Percentiles rank a stretch among this genome's conserved stretches.
These are phyloP conservation scores for Falciphora oryzae DNA, from an alignment of 2,329 filamentous ascomycete genomes.

Conservation along the genomic window DNA sequence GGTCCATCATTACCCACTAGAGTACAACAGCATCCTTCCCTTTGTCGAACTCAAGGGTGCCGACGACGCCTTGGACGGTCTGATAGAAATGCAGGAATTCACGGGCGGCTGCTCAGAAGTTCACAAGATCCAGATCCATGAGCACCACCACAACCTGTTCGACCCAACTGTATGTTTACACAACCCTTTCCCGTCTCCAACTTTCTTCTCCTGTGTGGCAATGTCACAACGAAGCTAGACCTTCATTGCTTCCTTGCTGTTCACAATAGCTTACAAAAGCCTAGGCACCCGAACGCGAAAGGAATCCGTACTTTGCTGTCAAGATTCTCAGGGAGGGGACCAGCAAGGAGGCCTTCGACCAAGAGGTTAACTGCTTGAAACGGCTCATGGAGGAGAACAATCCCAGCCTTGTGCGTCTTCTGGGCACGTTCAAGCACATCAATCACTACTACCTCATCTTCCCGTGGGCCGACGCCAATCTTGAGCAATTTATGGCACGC, in stretches of 20 bases:
- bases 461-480: constrained; percentile 15
- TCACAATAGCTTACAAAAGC: neutral
- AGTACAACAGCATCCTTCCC: neutral
- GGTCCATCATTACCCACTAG: neutral
- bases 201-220: neutral
- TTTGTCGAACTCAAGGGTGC: neutral
- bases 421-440: constrained; percentile 15
- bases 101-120: constrained; percentile 2
- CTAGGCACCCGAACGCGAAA: neutral
- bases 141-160: constrained; percentile 16
- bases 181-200: neutral
- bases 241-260: neutral
- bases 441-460: constrained; percentile 17
- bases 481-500: constrained; percentile 5
- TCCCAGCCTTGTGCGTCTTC: constrained; percentile 16
- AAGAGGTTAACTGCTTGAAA: constrained; percentile 17
- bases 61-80: neutral
- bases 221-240: neutral
- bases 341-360: constrained; percentile 9
- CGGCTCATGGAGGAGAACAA: constrained; percentile 15
- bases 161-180: neutral
- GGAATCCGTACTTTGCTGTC: constrained; percentile 2
- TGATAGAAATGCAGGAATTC: neutral
- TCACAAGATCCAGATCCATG: constrained; percentile 14
- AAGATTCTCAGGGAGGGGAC: neutral